Evolutionary conservation across 352 stramenopile genomes (phyloP), one percentile per base, ranked within the genome.

Genomic region (Phytopythium helicoides): DNA sequence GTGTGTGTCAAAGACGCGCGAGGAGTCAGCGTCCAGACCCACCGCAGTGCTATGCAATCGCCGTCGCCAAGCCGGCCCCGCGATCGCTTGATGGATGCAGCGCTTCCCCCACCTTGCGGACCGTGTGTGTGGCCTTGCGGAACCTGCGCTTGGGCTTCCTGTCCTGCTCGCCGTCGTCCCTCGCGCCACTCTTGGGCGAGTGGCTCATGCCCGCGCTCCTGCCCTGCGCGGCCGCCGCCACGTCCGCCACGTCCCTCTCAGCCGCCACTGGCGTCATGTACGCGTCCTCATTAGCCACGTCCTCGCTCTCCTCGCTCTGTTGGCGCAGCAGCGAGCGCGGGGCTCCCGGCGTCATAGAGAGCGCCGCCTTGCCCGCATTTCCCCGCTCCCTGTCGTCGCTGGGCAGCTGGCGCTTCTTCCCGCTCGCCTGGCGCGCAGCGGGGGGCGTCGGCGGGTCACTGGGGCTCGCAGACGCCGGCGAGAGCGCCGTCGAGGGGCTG

Each of bases 41-140:
- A n/a, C n/a, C n/a, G n/a, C n/a, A n/a, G n/a, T n/a, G n/a, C 28
- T 33, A 33, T 33, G 28, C 28, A 33, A 33, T n/a, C n/a, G n/a
- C n/a, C n/a, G n/a, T n/a, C n/a, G 9, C 28, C 28, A 33, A 33
- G 28, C 28, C 5, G 7, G n/a, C n/a, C n/a, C n/a, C n/a, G n/a
- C n/a, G n/a, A n/a, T 16, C 19, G 23, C 10, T 18, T 9, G 34
- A 44, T 25, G 18, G 38, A 9, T 44, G 9, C 38, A 44, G 6
- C 8, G n/a, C n/a, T n/a, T 12, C 16, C 16, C 11, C 1, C 19
- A 59, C 57, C 57, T 75, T 75, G 26, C 66, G 62, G 38, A 75
- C 41, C 0, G 62, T 75, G 33, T 75, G 62, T 7, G 66, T 75
- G 48, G 66, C 58, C 52, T 75, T 75, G 9, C 62, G 53, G 28